phyloP scores from a whole-genome alignment of 2,329 filamentous ascomycete species.

The Aspergillus neoniger region DNA sequence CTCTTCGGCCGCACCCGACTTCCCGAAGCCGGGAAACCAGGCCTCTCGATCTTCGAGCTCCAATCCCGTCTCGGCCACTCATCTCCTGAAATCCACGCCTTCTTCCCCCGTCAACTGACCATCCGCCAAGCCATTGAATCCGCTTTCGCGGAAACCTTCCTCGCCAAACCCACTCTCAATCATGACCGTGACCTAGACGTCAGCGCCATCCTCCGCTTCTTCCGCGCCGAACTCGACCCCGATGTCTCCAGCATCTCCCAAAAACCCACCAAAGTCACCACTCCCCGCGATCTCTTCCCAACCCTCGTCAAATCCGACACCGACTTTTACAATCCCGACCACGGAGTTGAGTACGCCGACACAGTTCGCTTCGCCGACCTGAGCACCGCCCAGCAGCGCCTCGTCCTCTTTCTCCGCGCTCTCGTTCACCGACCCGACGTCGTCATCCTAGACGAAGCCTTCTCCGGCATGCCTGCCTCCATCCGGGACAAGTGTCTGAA shows the following conservation, averaged over 20 bases:
- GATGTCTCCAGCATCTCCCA: constrained; percentile 25
- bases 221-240: constrained; percentile 74
- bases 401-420: constrained; percentile 80
- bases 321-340: constrained; percentile 22
- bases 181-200: constrained; percentile 60
- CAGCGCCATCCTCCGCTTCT: constrained; percentile 72
- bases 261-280: constrained; percentile 16
- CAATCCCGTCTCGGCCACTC: constrained; percentile 89
- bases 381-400: constrained; percentile 62
- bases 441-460: constrained; percentile 83
- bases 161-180: constrained; percentile 67
- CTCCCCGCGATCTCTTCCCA: constrained; percentile 22
- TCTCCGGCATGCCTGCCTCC: constrained; percentile 78
- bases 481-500: constrained; percentile 84
- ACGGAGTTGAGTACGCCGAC: constrained; percentile 66
- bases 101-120: constrained; percentile 78
- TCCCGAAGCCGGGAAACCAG: constrained; percentile 68
- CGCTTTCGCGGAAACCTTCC: constrained; percentile 88
- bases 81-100: constrained; percentile 88
- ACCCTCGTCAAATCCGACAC: constrained; percentile 11
- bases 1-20: constrained; percentile 82
- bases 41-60: constrained; percentile 89
- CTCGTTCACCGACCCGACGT: constrained; percentile 79
- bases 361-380: constrained; percentile 71
- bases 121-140: constrained; percentile 76